These are phyloP conservation scores for Lepidium campestre DNA, from an alignment of 441 rosid species.

Conservation along the genomic window DNA sequence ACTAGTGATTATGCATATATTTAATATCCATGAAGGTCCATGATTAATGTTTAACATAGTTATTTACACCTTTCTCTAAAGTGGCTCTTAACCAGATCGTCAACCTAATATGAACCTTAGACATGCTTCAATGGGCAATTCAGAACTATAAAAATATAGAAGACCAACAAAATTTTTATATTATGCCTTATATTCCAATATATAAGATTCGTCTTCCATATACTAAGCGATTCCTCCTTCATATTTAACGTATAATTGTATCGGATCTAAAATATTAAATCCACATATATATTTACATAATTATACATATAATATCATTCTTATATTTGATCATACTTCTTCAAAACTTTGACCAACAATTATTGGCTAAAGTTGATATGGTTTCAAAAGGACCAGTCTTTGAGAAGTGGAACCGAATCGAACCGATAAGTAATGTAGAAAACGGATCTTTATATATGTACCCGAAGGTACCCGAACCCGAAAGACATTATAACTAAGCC, in stretches of 20 bases:
- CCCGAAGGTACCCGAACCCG: too few species aligned
- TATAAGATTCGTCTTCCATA: conserved; percentile 10
- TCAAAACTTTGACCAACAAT: not conserved
- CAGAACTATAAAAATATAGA: not conserved
- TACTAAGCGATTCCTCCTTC: conserved; percentile 9
- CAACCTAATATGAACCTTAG: not conserved
- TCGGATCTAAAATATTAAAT: conserved; percentile 3
- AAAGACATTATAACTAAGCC: not conserved
- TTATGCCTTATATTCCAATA: conserved; percentile 1
- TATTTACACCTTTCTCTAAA: not conserved
- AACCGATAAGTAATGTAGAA: too few species aligned
- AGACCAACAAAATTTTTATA: not conserved
- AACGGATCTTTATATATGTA: too few species aligned
- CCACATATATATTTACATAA: not conserved
- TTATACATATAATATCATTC: not conserved
- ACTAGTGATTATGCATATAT: not conserved
- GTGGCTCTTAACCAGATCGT: conserved; percentile 12
- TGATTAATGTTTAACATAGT: not conserved
- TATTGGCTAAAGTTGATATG: too few species aligned
- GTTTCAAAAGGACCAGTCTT: too few species aligned
- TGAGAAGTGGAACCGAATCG: too few species aligned
- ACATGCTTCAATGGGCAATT: not conserved
- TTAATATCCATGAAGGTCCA: not conserved
- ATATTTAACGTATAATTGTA: not conserved
- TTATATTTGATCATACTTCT: not conserved